Conservation (phyloP, 2,329 filamentous ascomycete species). For the Trichoderma arundinaceum region DNA sequence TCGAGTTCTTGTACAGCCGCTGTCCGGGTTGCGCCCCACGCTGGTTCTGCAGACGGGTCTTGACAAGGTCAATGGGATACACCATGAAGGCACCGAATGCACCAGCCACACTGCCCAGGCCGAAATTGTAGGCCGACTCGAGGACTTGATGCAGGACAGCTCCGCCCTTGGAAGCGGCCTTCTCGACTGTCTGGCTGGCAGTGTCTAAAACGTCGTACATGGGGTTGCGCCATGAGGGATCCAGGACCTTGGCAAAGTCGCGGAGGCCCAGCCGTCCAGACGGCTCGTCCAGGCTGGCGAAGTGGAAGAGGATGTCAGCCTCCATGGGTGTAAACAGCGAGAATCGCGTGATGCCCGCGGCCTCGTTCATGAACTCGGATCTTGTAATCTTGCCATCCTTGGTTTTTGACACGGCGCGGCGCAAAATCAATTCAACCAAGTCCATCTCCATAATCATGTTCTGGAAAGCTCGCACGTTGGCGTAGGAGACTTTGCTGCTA, state of each 20-base stretch:
- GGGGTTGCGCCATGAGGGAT: slow-evolving; percentile 83
- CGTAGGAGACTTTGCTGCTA: slow-evolving; percentile 93
- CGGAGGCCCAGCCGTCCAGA: slow-evolving; percentile 80
- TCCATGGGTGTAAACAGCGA: slow-evolving; percentile 98
- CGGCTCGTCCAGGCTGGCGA: slow-evolving; percentile 88
- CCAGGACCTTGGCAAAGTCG: slow-evolving; percentile 94
- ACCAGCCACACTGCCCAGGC: slow-evolving; percentile 84
- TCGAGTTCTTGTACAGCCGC: slow-evolving; percentile 92
- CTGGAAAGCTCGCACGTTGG: slow-evolving; percentile 96
- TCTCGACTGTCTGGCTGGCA: slow-evolving; percentile 46
- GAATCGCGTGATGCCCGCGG: slow-evolving; percentile 87
- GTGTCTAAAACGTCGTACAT: slow-evolving; percentile 57
- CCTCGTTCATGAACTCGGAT: slow-evolving; percentile 93
- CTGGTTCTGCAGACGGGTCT: slow-evolving; percentile 99
- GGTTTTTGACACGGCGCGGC: slow-evolving; percentile 83
- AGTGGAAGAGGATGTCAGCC: slow-evolving; percentile 97
- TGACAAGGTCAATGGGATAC: slow-evolving; percentile 97
- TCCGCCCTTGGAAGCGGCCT: slow-evolving; percentile 38
- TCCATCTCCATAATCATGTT: slow-evolving; percentile 99
- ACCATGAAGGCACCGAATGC: slow-evolving; percentile 99
- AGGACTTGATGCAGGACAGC: slow-evolving; percentile 63
- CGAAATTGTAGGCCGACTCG: slow-evolving; percentile 86
- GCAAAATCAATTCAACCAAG: slow-evolving; percentile 89
- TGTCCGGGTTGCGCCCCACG: slow-evolving; percentile 81
- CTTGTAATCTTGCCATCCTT: slow-evolving; percentile 90